A percentile compares a stretch with the other conserved stretches of the same genome.
Evolutionary conservation across 1,284 basidiomycete species (phyloP).

Genomic region (Cerioporus squamosus): DNA sequence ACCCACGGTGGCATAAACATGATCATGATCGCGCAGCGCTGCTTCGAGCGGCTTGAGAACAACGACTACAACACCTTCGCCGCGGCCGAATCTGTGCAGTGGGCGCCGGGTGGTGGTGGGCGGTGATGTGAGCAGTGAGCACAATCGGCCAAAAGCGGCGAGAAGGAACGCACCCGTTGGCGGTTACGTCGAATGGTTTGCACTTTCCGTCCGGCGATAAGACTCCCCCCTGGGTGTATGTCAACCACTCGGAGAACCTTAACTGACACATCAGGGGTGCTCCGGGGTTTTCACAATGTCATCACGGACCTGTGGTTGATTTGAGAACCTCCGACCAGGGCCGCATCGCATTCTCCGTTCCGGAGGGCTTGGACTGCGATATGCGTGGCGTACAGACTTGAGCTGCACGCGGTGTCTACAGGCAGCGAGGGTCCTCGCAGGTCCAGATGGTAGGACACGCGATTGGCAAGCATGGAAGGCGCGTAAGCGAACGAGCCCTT

Average conservation of each 20-base stretch:
- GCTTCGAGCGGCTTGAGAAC: slow-evolving; percentile 33
- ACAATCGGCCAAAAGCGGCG: no score
- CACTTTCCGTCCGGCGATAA: slow-evolving; percentile 50
- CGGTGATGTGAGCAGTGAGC: background rate
- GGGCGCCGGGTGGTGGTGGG: no score
- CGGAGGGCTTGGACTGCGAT: slow-evolving; percentile 49
- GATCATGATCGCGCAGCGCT: slow-evolving; percentile 33
- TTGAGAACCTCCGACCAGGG: slow-evolving; percentile 50
- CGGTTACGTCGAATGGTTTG: slow-evolving; percentile 53
- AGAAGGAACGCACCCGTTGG: slow-evolving; percentile 42
- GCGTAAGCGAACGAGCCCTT: slow-evolving; percentile 41
- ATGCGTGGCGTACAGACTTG: slow-evolving; percentile 48
- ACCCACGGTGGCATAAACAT: slow-evolving; percentile 33
- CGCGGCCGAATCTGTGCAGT: slow-evolving; percentile 27
- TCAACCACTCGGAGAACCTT: slow-evolving; percentile 29
- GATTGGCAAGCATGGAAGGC: slow-evolving; percentile 48
- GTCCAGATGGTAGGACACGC: slow-evolving; percentile 53
- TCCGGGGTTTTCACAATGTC: background rate
- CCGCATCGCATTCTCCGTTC: slow-evolving; percentile 52
- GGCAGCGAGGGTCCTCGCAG: slow-evolving; percentile 51
- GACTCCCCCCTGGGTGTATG: slow-evolving; percentile 41
- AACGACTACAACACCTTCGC: slow-evolving; percentile 32
- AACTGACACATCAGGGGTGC: background rate
- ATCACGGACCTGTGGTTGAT: slow-evolving; percentile 41
- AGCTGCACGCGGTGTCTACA: slow-evolving; percentile 55